Percentiles rank a stretch among this genome's conserved stretches.
These are phyloP conservation scores for Mycena filopes DNA, from an alignment of 768 basidiomycete species.

Conservation along the genomic window DNA sequence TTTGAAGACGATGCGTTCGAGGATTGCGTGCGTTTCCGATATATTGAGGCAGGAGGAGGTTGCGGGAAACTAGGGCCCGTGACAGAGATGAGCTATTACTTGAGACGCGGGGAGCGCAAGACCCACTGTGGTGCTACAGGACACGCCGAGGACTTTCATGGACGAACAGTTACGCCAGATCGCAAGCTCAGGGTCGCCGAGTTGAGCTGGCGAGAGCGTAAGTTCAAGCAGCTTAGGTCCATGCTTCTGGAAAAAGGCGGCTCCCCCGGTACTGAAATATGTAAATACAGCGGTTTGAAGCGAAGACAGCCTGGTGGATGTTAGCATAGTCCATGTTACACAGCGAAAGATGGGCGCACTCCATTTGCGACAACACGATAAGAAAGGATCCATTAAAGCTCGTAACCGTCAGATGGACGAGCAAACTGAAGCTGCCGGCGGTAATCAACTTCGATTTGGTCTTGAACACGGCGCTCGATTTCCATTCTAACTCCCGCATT, in stretches of 20 bases:
- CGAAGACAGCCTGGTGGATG: neutral
- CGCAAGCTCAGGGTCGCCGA: neutral
- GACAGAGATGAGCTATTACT: neutral
- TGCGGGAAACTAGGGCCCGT: neutral
- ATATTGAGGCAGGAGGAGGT: neutral
- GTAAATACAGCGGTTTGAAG: neutral
- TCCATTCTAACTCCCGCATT: constrained; percentile 8
- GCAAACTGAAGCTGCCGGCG: neutral
- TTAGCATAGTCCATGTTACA: neutral
- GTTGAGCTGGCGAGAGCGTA: neutral
- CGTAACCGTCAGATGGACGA: constrained; percentile 8
- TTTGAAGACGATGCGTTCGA: constrained; percentile 19
- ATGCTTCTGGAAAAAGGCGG: neutral
- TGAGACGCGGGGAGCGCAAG: neutral
- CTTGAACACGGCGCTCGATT: constrained; percentile 7
- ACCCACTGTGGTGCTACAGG: neutral
- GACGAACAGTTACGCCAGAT: constrained; percentile 6
- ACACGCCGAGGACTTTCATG: neutral
- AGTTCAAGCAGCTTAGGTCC: constrained; percentile 3
- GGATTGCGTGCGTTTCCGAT: neutral
- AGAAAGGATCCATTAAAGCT: constrained; percentile 1
- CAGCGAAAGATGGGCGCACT: constrained; percentile 1
- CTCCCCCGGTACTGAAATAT: neutral
- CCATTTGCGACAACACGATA: constrained; percentile 1
- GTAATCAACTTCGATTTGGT: neutral